Conservation (phyloP, 768 basidiomycete species). For the Boletus fagicola region DNA sequence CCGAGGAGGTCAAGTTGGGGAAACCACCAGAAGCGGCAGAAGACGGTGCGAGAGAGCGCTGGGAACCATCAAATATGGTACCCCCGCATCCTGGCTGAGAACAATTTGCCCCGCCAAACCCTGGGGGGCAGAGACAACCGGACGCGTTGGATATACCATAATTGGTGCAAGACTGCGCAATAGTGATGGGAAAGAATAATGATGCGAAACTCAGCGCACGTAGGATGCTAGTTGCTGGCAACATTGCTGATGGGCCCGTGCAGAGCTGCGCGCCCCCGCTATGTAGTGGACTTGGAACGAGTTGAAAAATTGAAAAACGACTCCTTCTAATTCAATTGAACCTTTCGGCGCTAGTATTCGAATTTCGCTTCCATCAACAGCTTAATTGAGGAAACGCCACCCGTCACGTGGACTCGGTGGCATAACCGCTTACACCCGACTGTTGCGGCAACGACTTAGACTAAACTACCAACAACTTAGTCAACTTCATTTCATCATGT, state of each 20-base stretch:
- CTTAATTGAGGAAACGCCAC: too few relatives aligned
- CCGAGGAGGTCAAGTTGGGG: conserved; percentile 64
- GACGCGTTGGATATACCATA: conserved; percentile 23
- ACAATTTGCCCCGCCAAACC: conserved; percentile 74
- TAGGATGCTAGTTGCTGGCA: not conserved
- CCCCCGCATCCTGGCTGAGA: conserved; percentile 75
- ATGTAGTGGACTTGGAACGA: not conserved
- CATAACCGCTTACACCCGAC: too few relatives aligned
- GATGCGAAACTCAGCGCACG: conserved; percentile 10
- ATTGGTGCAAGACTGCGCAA: conserved; percentile 30
- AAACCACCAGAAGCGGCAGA: conserved; percentile 41
- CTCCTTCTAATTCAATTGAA: not conserved
- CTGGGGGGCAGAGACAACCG: conserved; percentile 72
- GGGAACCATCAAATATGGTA: conserved; percentile 70
- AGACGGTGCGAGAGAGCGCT: conserved; percentile 48
- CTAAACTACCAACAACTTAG: not conserved
- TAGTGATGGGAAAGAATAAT: conserved; percentile 11
- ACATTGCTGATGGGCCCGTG: conserved; percentile 7
- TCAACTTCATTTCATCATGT: conserved; percentile 33
- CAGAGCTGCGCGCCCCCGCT: not conserved
- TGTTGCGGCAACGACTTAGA: too few relatives aligned
- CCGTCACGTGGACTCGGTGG: not conserved
- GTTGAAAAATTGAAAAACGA: not conserved
- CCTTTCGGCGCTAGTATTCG: too few relatives aligned
- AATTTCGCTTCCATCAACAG: too few relatives aligned